Evolutionary conservation across 331 rosid species (phyloP).

Genomic region (Erythrophleum ivorense): DNA sequence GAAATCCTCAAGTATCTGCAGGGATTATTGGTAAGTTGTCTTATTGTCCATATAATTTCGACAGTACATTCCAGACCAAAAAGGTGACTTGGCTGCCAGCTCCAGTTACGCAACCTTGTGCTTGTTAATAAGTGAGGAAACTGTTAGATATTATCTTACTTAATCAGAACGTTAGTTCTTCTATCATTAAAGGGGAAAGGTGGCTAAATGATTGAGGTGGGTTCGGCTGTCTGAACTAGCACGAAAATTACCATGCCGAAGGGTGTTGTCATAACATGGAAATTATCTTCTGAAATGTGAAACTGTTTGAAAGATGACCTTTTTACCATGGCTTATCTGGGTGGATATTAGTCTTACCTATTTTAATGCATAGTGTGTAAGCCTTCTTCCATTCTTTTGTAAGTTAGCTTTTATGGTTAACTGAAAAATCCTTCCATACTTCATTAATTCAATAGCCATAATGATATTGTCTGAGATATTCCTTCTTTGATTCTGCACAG

Average conservation of each 20-base stretch:
- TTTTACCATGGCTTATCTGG: no score
- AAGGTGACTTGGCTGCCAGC: conserved; percentile 8
- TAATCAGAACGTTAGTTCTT: neutral
- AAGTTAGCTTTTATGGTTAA: no score
- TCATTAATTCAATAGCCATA: no score
- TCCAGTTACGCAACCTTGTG: conserved; percentile 3
- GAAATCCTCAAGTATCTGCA: conserved; percentile 71
- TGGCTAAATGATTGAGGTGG: conserved; percentile 14
- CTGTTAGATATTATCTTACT: conserved; percentile 8
- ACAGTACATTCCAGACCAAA: neutral
- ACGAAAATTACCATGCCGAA: neutral
- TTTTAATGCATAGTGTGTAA: no score
- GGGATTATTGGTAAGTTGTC: conserved; percentile 75
- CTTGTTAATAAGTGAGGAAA: conserved; percentile 29
- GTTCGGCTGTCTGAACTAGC: neutral
- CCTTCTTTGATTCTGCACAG: no score
- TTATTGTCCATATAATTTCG: conserved; percentile 5
- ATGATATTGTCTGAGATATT: no score
- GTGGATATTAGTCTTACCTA: no score
- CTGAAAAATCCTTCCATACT: no score
- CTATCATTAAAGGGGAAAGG: conserved; percentile 1
- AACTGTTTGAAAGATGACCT: no score
- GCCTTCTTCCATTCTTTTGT: no score
- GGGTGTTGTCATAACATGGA: neutral
- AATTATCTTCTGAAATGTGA: no score